Base-by-base conservation (phyloP, 805 yeast genomes). In the Zygotorulaspora chibaensis region DNA sequence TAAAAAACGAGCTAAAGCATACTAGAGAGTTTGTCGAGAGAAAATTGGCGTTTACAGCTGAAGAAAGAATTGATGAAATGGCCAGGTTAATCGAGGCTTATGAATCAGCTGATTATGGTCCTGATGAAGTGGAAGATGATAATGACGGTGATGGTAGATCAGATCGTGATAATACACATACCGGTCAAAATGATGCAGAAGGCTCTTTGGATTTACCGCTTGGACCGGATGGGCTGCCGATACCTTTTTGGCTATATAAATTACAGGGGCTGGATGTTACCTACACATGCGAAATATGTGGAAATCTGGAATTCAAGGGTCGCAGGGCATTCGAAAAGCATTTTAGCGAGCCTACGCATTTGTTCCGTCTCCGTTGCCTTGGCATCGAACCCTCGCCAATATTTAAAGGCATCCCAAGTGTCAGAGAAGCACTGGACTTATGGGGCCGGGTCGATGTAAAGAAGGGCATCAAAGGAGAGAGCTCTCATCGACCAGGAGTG, bases 221-320 rank as follows among this genome's bases (percentile, higher is more conserved):
- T 0, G 98, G 96, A 0, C 76, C 86, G 15, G 97, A 90, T 65
- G 97, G 97, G 0, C 76, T 75, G 34, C 97, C 97, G 0, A 87
- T 93, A 25, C 99, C 99, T 1, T 80, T 74, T 44, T 93, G 99
- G 99, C 70, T 93, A 25, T 90, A 80, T 72, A 93, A 90, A 63
- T 70, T 90, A 37, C 89, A 88, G 57, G 99, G 99, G 0, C 71
- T 90, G 9, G 85, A 85, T 45, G 74, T 78, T 35, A 79, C 76
- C 42, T 87, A 80, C 55, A 57, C 66, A 1, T 93, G 99, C 63
- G 97, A 93, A 65, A 77, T 93, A 7, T 93, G 99, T 62, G 95
- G 95, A 4, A 81, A 86, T 56, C 63, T 67, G 27, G 68, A 70
- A 7, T 91, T 83, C 65, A 76, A 78, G 55, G 99, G 99, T 1